Evolutionary conservation across 192 early-diverging fungal species (phyloP), one percentile per base, ranked within the genome.

Genomic region (Entomortierella parvispora): DNA sequence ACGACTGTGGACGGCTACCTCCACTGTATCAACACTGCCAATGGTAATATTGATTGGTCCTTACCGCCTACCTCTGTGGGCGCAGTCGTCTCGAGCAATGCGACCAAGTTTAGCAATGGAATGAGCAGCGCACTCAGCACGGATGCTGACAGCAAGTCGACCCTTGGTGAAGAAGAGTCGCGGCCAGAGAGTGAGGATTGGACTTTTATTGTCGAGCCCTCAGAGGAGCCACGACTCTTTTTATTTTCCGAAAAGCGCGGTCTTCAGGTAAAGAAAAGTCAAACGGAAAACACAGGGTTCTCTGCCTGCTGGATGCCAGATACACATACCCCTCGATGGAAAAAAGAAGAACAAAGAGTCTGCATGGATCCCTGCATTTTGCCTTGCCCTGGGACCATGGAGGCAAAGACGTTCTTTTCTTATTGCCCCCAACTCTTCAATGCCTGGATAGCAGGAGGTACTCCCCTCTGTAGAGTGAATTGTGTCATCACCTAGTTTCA

Each of bases 1-100:
- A 83, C 90, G 7, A 93, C 93, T 0, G 56, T 95, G 25, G 93
- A 95, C 80, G 93, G 93, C 15, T 62, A 80, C 20, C 68, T 95
- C 51, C 89, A 92, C 51, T 90, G 88, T 50, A 83, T 95, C 18
- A 65, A 88, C 44, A 71, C 72, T 4, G 55, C 68, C 3, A 85
- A 84, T 18, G 88, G 93, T 5, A 55, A 71, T 5, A 59, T 91
- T 3, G 49, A 88, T 9, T 95, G 93, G 93, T 84, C 84, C n/a
- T 47, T 81, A 71, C 55, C 58, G 20, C 65, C 88, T 59, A 81
- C 86, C 65, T 33, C 81, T 61, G 34, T 65, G 52, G 79, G 89
- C 69, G 79, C 84, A n/a, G 65, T 86, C 10, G 63, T 87, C n/a
- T 81, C 50, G 64, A 81, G 55, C 47, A 71, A 60, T 59, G 60